Conservation (phyloP, 1,139 yeast species). For the Geotrichum aggregatum region DNA sequence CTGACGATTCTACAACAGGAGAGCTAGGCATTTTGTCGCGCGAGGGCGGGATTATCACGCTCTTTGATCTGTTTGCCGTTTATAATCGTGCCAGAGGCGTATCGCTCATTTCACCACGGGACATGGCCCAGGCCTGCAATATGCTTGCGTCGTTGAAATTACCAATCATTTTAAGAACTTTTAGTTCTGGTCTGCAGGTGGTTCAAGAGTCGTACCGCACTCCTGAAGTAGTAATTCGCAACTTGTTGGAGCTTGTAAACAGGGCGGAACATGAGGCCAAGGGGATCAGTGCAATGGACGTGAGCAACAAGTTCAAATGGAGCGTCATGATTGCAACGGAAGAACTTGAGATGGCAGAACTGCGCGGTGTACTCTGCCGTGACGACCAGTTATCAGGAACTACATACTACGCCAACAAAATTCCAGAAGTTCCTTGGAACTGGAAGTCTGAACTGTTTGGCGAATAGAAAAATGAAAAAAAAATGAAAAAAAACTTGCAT, state of each 20-base stretch:
- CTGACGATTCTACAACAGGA: conserved; percentile 6
- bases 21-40: conserved; percentile 43
- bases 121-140: conserved; percentile 50
- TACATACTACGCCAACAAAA: conserved; percentile 37
- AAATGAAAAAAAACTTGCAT: neutral
- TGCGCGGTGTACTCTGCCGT: conserved; percentile 54
- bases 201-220: conserved; percentile 44
- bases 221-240: conserved; percentile 36
- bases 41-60: conserved; percentile 55
- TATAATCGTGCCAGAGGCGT: conserved; percentile 58
- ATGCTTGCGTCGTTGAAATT: conserved; percentile 46
- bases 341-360: conserved; percentile 59
- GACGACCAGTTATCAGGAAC: conserved; percentile 66
- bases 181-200: conserved; percentile 44
- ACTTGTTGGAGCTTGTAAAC: conserved; percentile 38
- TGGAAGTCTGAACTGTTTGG: conserved; percentile 15
- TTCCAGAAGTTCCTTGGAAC: conserved; percentile 13
- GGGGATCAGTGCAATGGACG: conserved; percentile 46
- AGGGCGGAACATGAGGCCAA: neutral
- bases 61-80: conserved; percentile 56
- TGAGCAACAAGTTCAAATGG: conserved; percentile 61
- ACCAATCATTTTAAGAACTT: conserved; percentile 44
- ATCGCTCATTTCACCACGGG: conserved; percentile 55
- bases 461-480: neutral
- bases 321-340: conserved; percentile 65